A percentile compares a stretch with the other conserved stretches of the same genome.
Evolutionary conservation across 163 green algal genomes (phyloP).

Genomic region (Scenedesmus sp.): DNA sequence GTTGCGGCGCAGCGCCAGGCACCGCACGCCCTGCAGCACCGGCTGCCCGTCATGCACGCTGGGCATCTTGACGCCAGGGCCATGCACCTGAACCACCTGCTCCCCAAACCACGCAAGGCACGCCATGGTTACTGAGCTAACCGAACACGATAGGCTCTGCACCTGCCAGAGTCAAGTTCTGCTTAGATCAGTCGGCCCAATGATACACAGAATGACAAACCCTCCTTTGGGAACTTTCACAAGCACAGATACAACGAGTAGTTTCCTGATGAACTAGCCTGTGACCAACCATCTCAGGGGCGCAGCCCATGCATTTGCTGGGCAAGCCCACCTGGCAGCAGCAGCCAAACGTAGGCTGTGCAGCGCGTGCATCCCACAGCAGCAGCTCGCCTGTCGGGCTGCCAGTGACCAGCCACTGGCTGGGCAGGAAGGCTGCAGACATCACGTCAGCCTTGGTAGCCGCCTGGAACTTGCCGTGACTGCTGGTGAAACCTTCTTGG

Average conservation of each 20-base stretch:
- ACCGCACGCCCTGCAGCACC: constrained; percentile 67
- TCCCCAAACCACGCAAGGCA: not conserved
- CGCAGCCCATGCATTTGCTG: not conserved
- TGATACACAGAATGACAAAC: no score
- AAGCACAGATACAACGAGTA: no score
- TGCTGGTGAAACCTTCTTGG: constrained; percentile 54
- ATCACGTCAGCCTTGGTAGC: constrained; percentile 63
- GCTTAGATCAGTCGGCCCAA: no score
- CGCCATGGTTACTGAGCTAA: not conserved
- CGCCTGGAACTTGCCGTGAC: constrained; percentile 64
- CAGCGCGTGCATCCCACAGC: constrained; percentile 66
- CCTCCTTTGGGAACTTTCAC: no score
- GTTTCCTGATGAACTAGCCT: no score
- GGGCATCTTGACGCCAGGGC: constrained; percentile 56
- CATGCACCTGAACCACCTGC: constrained; percentile 67
- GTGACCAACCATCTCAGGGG: not conserved
- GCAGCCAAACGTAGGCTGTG: constrained; percentile 53
- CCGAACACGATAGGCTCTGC: no score
- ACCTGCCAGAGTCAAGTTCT: no score
- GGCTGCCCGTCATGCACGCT: constrained; percentile 65
- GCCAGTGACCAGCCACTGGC: constrained; percentile 66
- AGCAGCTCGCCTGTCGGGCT: constrained; percentile 59
- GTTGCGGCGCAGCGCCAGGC: constrained; percentile 63
- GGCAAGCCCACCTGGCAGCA: constrained; percentile 62
- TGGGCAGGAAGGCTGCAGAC: constrained; percentile 67